phyloP scores from a whole-genome alignment of 2,329 filamentous ascomycete genomes.

The Penicillium sp. region DNA sequence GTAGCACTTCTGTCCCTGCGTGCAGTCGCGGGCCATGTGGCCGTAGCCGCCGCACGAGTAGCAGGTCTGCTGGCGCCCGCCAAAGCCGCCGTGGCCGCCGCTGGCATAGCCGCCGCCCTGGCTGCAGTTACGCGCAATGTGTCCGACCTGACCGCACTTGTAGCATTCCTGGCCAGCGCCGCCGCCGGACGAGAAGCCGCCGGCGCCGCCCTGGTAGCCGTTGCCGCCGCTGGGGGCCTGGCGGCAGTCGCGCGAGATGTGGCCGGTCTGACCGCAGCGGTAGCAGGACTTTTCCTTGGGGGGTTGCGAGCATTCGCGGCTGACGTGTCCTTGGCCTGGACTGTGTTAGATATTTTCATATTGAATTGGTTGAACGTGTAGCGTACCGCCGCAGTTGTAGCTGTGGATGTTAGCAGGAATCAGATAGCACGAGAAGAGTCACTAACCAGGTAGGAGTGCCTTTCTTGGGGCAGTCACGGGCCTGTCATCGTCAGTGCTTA shows the following conservation, averaged over 20 bases:
- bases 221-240: conserved; percentile 43
- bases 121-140: conserved; percentile 74
- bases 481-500: conserved; percentile 45
- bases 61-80: conserved; percentile 73
- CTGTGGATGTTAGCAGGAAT: conserved; percentile 38
- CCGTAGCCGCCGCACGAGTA: conserved; percentile 97
- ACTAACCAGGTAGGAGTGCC: conserved; percentile 77
- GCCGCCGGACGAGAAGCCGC: conserved; percentile 9
- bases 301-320: conserved; percentile 85
- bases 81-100: conserved; percentile 47
- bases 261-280: conserved; percentile 68
- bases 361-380: too few species aligned
- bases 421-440: neutral
- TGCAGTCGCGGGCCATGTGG: conserved; percentile 97
- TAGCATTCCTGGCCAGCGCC: conserved; percentile 70
- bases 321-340: conserved; percentile 68
- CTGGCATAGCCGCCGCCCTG: conserved; percentile 50
- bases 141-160: conserved; percentile 95
- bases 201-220: conserved; percentile 34
- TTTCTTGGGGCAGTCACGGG: conserved; percentile 81
- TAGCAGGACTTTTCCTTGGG: conserved; percentile 77
- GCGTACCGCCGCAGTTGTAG: conserved; percentile 77
- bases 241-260: conserved; percentile 79
- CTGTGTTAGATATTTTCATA: conserved; percentile 20
- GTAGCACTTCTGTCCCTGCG: conserved; percentile 99